Evolutionary conservation across 257 asterid genomes (phyloP).

Genomic region (Perilla frutescens): DNA sequence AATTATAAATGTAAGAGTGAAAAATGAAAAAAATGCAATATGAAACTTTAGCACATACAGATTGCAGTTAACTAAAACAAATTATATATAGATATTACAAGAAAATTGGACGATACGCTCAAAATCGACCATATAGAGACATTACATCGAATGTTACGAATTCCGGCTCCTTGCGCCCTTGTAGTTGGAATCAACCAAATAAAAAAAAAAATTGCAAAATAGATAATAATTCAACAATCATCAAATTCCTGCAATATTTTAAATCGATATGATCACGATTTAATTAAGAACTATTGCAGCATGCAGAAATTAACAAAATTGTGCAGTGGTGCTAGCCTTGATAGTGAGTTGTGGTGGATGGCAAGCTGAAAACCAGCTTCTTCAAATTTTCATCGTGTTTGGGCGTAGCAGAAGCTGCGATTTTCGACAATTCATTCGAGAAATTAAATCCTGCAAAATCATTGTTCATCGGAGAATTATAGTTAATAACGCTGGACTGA

Average conservation of each 20-base stretch:
- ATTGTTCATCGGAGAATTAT: conserved; percentile 29
- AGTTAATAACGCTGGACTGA: conserved; percentile 59
- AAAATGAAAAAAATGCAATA: too few species aligned
- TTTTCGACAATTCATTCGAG: conserved; percentile 43
- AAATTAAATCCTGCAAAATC: conserved; percentile 39
- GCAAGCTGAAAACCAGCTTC: conserved; percentile 34
- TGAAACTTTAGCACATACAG: too few species aligned
- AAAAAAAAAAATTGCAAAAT: too few species aligned
- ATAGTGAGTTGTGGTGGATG: conserved; percentile 34
- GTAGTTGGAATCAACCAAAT: background rate
- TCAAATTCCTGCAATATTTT: background rate
- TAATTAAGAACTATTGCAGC: background rate
- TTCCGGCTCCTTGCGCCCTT: background rate
- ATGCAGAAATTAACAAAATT: conserved; percentile 23
- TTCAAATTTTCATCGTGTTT: conserved; percentile 31
- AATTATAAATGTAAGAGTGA: too few species aligned
- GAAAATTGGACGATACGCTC: too few species aligned
- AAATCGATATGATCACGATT: too few species aligned
- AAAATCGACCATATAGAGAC: too few species aligned
- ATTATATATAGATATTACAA: too few species aligned
- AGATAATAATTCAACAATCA: too few species aligned
- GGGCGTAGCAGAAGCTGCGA: conserved; percentile 37
- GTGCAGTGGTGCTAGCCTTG: background rate
- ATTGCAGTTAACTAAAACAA: too few species aligned
- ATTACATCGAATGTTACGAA: too few species aligned